These are phyloP conservation scores for Kazachstania bromeliacearum DNA, from an alignment of 805 yeast genomes.

Conservation along the genomic window DNA sequence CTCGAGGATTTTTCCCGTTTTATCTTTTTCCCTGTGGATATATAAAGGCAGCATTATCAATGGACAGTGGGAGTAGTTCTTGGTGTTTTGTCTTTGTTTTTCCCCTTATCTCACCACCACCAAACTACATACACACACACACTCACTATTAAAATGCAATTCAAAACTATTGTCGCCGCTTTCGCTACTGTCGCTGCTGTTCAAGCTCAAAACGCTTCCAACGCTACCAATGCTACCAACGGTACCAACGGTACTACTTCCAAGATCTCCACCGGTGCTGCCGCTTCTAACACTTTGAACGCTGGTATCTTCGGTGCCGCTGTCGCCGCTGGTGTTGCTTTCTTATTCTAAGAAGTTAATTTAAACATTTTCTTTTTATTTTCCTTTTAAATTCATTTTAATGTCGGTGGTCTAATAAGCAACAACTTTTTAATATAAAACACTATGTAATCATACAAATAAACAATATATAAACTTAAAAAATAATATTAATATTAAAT, in stretches of 20 bases:
- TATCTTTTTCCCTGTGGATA: too few species aligned
- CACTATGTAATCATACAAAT: too few species aligned
- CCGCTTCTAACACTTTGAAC: conserved; percentile 47
- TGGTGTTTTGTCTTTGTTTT: not conserved
- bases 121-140: not conserved
- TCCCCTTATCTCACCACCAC: not conserved
- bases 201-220: conserved; percentile 45
- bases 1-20: not conserved
- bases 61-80: too few species aligned
- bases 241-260: conserved; percentile 12
- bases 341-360: conserved; percentile 32
- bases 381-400: too few species aligned
- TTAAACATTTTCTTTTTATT: too few species aligned
- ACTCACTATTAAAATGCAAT: conserved; percentile 45
- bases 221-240: conserved; percentile 29
- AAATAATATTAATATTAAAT: too few species aligned
- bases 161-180: conserved; percentile 57
- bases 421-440: too few species aligned
- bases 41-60: too few species aligned
- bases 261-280: conserved; percentile 38
- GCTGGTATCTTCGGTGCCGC: conserved; percentile 76
- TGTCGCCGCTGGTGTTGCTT: conserved; percentile 71
- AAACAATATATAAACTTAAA: too few species aligned
- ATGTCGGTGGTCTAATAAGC: too few species aligned
- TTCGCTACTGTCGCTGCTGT: conserved; percentile 64